phyloP scores from a whole-genome alignment of 352 stramenopile species.

The Phytophthora pluvialis region DNA sequence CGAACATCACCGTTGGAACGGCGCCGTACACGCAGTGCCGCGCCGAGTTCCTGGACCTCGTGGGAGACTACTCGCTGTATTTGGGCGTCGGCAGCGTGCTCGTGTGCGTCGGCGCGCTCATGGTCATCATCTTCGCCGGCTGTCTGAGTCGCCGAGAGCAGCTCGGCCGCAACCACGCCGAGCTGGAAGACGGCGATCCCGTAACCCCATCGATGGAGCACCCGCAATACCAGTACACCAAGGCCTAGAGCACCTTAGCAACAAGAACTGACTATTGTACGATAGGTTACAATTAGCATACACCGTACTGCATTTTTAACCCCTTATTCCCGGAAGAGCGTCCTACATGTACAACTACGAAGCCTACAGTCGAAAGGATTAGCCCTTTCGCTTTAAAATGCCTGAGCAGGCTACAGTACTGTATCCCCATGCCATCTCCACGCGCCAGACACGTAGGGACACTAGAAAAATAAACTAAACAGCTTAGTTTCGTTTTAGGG shows the following conservation, averaged over 20 bases:
- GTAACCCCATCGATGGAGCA: constrained; percentile 31
- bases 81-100: constrained; percentile 48
- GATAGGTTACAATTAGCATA: neutral
- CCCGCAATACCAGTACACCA: constrained; percentile 32
- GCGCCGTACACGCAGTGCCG: constrained; percentile 61
- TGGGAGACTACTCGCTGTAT: constrained; percentile 46
- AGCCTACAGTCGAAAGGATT: no score
- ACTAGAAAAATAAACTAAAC: no score
- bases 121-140: constrained; percentile 55
- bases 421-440: no score
- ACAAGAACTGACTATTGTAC: constrained; percentile 26
- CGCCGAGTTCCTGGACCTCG: constrained; percentile 50
- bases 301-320: neutral
- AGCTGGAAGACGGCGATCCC: constrained; percentile 20
- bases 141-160: constrained; percentile 45
- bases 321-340: no score
- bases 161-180: constrained; percentile 12
- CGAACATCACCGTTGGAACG: constrained; percentile 40
- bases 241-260: constrained; percentile 28
- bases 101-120: constrained; percentile 43
- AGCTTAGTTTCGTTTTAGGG: no score
- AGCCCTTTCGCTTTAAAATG: no score
- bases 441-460: no score
- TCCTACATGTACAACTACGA: no score
- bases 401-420: no score